Evolutionary conservation across 2,329 filamentous ascomycete species (phyloP).

Genomic region (Immersiporthe knoxdaviesiana): DNA sequence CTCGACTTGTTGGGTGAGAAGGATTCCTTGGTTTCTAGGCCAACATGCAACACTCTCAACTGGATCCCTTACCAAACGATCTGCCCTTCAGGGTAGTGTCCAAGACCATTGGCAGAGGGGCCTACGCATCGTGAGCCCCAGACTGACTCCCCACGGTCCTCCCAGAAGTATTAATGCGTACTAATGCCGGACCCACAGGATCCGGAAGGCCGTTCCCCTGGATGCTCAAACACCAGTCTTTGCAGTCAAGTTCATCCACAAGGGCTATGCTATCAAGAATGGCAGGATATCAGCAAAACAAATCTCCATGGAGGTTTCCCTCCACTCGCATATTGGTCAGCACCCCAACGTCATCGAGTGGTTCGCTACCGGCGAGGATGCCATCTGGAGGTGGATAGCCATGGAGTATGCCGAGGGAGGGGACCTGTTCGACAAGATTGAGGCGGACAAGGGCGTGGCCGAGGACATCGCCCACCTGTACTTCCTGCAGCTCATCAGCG

Average conservation of each 20-base stretch:
- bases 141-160: constrained; percentile 20
- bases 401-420: constrained; percentile 97
- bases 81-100: constrained; percentile 94
- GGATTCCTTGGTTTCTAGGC: background rate
- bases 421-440: constrained; percentile 98
- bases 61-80: constrained; percentile 81
- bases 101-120: constrained; percentile 93
- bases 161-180: constrained; percentile 26
- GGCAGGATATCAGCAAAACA: constrained; percentile 89
- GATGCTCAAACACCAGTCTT: constrained; percentile 75
- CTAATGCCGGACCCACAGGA: constrained; percentile 55
- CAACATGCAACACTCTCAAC: constrained; percentile 74
- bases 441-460: constrained; percentile 92
- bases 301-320: constrained; percentile 85
- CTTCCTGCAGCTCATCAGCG: constrained; percentile 87
- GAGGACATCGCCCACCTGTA: constrained; percentile 96
- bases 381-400: constrained; percentile 92
- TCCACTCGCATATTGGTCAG: constrained; percentile 85
- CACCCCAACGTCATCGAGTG: constrained; percentile 95
- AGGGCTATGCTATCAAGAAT: constrained; percentile 87
- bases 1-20: constrained; percentile 3
- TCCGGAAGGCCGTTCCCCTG: constrained; percentile 88
- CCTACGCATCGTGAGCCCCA: constrained; percentile 84
- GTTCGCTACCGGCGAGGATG: constrained; percentile 84
- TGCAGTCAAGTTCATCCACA: constrained; percentile 98